phyloP scores from a whole-genome alignment of 2,329 filamentous ascomycete species.

The Fusarium drepaniforme region DNA sequence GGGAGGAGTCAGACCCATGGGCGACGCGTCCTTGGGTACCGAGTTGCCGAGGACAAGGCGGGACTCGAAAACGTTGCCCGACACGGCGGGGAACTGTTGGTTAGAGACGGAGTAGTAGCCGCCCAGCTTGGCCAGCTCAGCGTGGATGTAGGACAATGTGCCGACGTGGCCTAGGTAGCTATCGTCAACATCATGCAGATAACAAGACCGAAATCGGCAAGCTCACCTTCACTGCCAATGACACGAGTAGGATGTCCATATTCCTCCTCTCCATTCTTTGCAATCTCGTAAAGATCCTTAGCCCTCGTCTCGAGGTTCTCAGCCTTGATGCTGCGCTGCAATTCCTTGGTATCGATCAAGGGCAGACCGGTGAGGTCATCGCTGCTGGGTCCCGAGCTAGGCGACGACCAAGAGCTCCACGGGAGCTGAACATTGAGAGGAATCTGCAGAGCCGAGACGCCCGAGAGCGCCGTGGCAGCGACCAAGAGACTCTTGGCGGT shows the following conservation, averaged over 20 bases:
- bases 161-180: conserved; percentile 69
- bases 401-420: conserved; percentile 30
- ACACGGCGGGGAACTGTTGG: conserved; percentile 73
- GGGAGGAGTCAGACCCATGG: conserved; percentile 77
- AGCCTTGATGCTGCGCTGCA: conserved; percentile 68
- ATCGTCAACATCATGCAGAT: conserved; percentile 20
- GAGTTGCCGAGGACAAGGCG: conserved; percentile 67
- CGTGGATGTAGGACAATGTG: conserved; percentile 73
- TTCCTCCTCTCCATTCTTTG: conserved; percentile 68
- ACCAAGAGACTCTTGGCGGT: conserved; percentile 43
- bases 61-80: conserved; percentile 70
- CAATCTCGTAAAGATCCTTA: conserved; percentile 71
- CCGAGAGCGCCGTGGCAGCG: conserved; percentile 44
- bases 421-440: conserved; percentile 37
- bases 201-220: conserved; percentile 10
- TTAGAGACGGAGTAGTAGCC: conserved; percentile 73
- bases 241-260: conserved; percentile 78
- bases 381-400: conserved; percentile 22
- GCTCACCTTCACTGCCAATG: conserved; percentile 73
- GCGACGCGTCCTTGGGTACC: conserved; percentile 61
- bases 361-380: conserved; percentile 48
- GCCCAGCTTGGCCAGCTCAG: conserved; percentile 64
- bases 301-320: conserved; percentile 70
- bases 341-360: conserved; percentile 64
- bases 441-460: conserved; percentile 44